Evolutionary conservation across 2,329 filamentous ascomycete species (phyloP), one percentile per base, ranked within the genome.

Genomic region (Diaporthe velutina): DNA sequence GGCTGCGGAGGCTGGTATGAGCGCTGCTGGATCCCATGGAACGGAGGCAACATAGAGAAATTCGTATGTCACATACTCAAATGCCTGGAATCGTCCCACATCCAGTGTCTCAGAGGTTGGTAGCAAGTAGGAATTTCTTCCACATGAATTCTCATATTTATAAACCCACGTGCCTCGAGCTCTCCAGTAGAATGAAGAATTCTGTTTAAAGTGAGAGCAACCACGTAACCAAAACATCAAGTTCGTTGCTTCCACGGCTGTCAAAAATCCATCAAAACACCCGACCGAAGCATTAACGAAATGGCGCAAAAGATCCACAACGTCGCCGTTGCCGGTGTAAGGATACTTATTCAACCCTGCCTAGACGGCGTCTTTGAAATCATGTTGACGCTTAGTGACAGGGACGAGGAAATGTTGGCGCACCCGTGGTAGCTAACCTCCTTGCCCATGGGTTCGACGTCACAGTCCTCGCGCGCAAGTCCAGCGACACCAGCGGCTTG

Each of bases 331-430:
- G 64, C 48, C 17, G 64, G 64, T 22, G 64, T 68, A 38, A 38
- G 64, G 5, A 22, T 1, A 6, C 8, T 12, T 33, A 1, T 13
- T 25, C 6, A 19, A 1, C 2, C 64, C 10, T 2, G 8, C 25
- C n/a, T 5, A 9, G n/a, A 6, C 3, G 22, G 12, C 3, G 22
- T 9, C 40, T n/a, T 35, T 17, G 22, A n/a, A 38, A 17, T 10
- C 3, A 50, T 54, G 33, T 9, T 68, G 40, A 68, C 15, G 9
- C 19, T 28, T 40, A 1, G 3, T 54, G 15, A 9, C 15, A 68
- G 64, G 64, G 64, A 17, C 64, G 64, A 28, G 64, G 64, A 28
- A 68, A 68, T 4, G 30, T 68, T 33, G 64, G 64, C 8, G n/a
- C 48, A 25, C 48, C 64, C 13, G 64, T 68, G 12, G 48, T 68